phyloP scores from a whole-genome alignment of 768 basidiomycete species.

The Hericium erinaceus region DNA sequence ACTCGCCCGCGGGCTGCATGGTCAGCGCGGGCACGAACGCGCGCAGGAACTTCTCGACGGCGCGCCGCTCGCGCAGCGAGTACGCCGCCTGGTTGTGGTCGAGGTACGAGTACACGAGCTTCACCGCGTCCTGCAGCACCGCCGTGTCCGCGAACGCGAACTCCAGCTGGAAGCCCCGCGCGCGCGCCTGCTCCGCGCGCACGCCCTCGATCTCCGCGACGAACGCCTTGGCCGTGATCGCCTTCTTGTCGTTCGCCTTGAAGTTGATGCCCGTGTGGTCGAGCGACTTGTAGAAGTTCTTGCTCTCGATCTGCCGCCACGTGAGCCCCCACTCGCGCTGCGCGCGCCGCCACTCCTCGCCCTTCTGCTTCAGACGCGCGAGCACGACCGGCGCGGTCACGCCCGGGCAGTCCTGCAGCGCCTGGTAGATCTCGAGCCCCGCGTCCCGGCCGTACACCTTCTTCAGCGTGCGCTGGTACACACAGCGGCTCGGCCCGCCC shows the following conservation, averaged over 20 bases:
- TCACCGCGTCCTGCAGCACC: constrained; percentile 81
- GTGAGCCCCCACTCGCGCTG: constrained; percentile 95
- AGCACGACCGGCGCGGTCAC: constrained; percentile 91
- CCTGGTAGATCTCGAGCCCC: constrained; percentile 67
- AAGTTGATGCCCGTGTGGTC: constrained; percentile 94
- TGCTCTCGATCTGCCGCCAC: constrained; percentile 93
- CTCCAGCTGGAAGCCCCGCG: constrained; percentile 64
- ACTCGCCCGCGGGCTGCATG: constrained; percentile 57
- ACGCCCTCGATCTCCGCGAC: constrained; percentile 68
- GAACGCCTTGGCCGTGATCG: constrained; percentile 76
- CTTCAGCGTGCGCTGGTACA: constrained; percentile 90
- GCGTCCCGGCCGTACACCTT: constrained; percentile 85
- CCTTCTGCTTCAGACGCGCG: constrained; percentile 79
- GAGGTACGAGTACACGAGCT: constrained; percentile 84
- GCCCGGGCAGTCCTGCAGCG: constrained; percentile 85
- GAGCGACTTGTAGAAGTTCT: constrained; percentile 96
- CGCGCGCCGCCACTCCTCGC: constrained; percentile 93
- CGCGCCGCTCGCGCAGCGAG: constrained; percentile 66
- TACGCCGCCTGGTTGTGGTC: constrained; percentile 78
- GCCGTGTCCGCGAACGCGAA: constrained; percentile 69
- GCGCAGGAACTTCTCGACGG: constrained; percentile 78
- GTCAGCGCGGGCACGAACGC: constrained; percentile 78
- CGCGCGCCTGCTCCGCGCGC: constrained; percentile 34
- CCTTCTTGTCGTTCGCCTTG: constrained; percentile 94
- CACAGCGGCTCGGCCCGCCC: constrained; percentile 77